These are phyloP conservation scores for Puccinia horiana DNA, from an alignment of 1,284 basidiomycete genomes.

Conservation along the genomic window DNA sequence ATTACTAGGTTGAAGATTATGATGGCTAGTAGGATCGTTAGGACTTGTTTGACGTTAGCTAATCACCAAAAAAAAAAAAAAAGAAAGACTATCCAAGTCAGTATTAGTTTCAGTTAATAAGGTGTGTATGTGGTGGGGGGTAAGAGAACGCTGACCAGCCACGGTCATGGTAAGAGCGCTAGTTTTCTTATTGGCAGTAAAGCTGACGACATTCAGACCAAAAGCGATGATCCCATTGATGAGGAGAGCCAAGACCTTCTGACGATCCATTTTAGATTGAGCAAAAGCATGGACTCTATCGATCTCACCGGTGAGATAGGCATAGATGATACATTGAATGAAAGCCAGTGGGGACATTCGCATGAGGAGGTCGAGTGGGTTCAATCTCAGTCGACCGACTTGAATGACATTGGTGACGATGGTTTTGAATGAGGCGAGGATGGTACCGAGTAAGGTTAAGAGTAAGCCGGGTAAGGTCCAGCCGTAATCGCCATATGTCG, in stretches of 20 bases:
- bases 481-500: constrained; percentile 60
- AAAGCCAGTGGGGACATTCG: constrained; percentile 85
- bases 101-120: background rate
- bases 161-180: constrained; percentile 84
- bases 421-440: constrained; percentile 86
- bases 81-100: constrained; percentile 23
- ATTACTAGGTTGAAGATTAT: constrained; percentile 78
- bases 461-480: constrained; percentile 73
- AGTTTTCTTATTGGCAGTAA: constrained; percentile 84
- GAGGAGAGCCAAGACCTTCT: constrained; percentile 66
- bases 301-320: constrained; percentile 76
- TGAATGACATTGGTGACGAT: constrained; percentile 81
- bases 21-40: constrained; percentile 83
- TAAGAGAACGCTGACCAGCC: constrained; percentile 65
- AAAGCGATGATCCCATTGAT: constrained; percentile 84
- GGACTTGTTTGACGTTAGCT: constrained; percentile 91
- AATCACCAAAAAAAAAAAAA: background rate
- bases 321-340: constrained; percentile 76
- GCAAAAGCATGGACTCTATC: constrained; percentile 64
- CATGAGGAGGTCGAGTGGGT: constrained; percentile 80
- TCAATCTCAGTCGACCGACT: constrained; percentile 64
- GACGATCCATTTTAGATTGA: constrained; percentile 63
- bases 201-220: constrained; percentile 84
- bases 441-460: constrained; percentile 80
- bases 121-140: background rate